A percentile compares a stretch with the other conserved stretches of the same genome.
phyloP scores from a whole-genome alignment of 495 filamentous ascomycete species.

The Podospora conica region DNA sequence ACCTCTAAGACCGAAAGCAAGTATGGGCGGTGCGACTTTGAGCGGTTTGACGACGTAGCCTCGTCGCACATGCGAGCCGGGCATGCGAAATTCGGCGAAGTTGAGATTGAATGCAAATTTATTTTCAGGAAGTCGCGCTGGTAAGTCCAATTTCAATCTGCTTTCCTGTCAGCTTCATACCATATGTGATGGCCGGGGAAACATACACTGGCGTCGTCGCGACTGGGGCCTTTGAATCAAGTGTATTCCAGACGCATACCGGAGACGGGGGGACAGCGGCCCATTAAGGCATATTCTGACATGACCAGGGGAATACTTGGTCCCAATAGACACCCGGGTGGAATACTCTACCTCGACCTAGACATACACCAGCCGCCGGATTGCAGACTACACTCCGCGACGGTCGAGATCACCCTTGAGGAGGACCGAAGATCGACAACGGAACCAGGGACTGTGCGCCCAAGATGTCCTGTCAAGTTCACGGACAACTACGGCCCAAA shows the following conservation, averaged over 20 bases:
- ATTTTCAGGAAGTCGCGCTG: constrained; percentile 29
- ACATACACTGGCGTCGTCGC: neutral
- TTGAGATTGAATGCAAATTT: constrained; percentile 30
- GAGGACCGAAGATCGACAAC: constrained; percentile 13
- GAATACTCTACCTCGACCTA: constrained; percentile 32
- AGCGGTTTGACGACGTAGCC: constrained; percentile 15
- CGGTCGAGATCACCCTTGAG: constrained; percentile 21
- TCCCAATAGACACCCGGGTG: constrained; percentile 21
- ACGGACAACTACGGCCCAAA: constrained; percentile 19
- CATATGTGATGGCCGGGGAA: neutral
- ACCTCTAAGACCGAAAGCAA: too few species aligned
- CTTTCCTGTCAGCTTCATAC: neutral
- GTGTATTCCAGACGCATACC: neutral
- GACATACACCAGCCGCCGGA: constrained; percentile 23
- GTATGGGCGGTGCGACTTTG: constrained; percentile 14
- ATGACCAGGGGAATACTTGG: constrained; percentile 20
- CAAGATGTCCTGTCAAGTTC: constrained; percentile 15
- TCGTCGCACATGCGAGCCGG: constrained; percentile 14
- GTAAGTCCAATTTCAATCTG: constrained; percentile 8
- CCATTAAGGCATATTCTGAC: neutral
- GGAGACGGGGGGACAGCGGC: neutral
- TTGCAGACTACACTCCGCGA: constrained; percentile 28
- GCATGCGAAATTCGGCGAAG: constrained; percentile 15
- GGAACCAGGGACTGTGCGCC: neutral
- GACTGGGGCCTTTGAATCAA: neutral